Evolutionary conservation across 306 rosid species (phyloP).

Genomic region (Biancaea sappan): DNA sequence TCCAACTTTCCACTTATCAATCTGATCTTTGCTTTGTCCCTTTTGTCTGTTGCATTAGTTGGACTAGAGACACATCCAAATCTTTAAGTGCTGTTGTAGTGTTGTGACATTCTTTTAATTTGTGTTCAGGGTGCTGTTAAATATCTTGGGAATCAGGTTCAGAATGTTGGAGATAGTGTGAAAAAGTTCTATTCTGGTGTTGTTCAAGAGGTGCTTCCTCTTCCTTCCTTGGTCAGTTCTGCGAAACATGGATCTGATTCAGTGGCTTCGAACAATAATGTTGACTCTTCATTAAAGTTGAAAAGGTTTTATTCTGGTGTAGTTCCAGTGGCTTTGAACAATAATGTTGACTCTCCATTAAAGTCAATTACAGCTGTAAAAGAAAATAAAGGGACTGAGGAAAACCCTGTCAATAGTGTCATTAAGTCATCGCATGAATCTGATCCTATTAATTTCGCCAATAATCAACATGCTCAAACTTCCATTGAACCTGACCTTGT

Average conservation of each 20-base stretch:
- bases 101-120: slow-evolving; percentile 23
- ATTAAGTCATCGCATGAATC: slow-evolving; percentile 34
- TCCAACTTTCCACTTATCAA: not conserved
- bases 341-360: slow-evolving; percentile 25
- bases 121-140: slow-evolving; percentile 67
- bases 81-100: slow-evolving; percentile 9
- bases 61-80: not conserved
- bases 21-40: slow-evolving; percentile 13
- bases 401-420: slow-evolving; percentile 35
- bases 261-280: slow-evolving; percentile 22
- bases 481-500: not conserved
- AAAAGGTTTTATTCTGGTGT: no score
- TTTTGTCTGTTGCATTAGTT: not conserved
- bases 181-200: slow-evolving; percentile 71
- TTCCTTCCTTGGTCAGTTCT: slow-evolving; percentile 38
- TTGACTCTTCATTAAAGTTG: slow-evolving; percentile 29
- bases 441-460: slow-evolving; percentile 33
- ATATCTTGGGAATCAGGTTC: slow-evolving; percentile 71
- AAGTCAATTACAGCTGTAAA: slow-evolving; percentile 18
- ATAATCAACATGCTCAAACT: slow-evolving; percentile 37
- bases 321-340: slow-evolving; percentile 25
- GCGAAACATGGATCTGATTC: slow-evolving; percentile 40
- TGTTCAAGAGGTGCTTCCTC: slow-evolving; percentile 57
- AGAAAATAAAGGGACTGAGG: slow-evolving; percentile 22
- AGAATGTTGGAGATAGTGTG: slow-evolving; percentile 67